Conservation (phyloP, 345 rosid genomes). For the Gossypium turneri region DNA sequence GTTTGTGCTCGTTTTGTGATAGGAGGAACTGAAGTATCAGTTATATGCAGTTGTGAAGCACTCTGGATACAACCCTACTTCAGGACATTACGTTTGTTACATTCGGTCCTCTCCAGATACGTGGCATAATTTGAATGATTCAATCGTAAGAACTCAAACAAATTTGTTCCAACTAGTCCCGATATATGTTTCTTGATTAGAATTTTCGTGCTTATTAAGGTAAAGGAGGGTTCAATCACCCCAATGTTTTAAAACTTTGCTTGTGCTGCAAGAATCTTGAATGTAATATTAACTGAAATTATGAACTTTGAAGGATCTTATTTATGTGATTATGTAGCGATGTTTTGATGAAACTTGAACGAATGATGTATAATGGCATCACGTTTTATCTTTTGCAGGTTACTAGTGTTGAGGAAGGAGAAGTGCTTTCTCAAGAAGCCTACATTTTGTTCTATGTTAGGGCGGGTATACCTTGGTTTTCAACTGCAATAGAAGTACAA, state of each 20-base stretch:
- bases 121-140: slow-evolving; percentile 19
- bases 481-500: slow-evolving; percentile 40
- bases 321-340: not conserved
- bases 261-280: not conserved
- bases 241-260: not conserved
- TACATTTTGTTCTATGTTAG: slow-evolving; percentile 79
- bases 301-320: not conserved
- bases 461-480: slow-evolving; percentile 71
- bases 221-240: not conserved
- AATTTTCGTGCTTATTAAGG: not conserved
- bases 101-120: slow-evolving; percentile 12
- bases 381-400: slow-evolving; percentile 45
- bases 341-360: not conserved
- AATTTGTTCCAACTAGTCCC: not conserved
- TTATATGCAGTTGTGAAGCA: slow-evolving; percentile 20
- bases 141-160: slow-evolving; percentile 14
- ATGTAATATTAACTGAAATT: not conserved
- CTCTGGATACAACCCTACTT: slow-evolving; percentile 16
- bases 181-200: not conserved
- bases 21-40: slow-evolving; percentile 19
- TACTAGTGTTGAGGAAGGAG: slow-evolving; percentile 38
- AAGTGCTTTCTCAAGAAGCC: slow-evolving; percentile 65
- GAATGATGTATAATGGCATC: not conserved
- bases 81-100: slow-evolving; percentile 18
- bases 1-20: not conserved